Conservation (phyloP, 148 eudicot species). For the Camellia sinensis region DNA sequence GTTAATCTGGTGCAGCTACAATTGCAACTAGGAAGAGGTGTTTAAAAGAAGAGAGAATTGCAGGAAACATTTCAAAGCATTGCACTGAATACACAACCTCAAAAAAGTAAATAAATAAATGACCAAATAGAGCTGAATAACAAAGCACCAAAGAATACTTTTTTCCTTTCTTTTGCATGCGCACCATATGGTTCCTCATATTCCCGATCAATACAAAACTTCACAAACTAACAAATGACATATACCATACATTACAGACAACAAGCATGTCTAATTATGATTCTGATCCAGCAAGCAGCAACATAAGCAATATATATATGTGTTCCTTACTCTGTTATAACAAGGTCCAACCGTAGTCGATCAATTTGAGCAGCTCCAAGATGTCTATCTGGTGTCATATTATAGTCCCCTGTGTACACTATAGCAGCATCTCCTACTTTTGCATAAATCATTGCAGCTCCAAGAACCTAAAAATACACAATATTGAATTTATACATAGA, state of each 20-base stretch:
- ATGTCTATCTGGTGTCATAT: constrained; percentile 96
- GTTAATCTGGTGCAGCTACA: too few species aligned
- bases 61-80: too few species aligned
- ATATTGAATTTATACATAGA: background rate
- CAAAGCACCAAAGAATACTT: background rate
- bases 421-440: constrained; percentile 78
- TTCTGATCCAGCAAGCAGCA: background rate
- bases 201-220: background rate
- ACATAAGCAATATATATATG: background rate
- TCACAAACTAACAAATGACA: background rate
- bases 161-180: constrained; percentile 5
- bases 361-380: constrained; percentile 98
- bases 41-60: too few species aligned
- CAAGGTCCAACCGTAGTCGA: constrained; percentile 73
- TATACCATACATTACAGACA: background rate
- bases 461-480: constrained; percentile 57
- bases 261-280: background rate
- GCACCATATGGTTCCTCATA: background rate
- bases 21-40: too few species aligned
- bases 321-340: constrained; percentile 74
- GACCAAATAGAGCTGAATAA: background rate
- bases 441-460: constrained; percentile 97
- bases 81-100: too few species aligned
- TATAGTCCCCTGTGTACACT: constrained; percentile 92
- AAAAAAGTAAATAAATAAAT: background rate